A percentile compares a stretch with the other conserved stretches of the same genome.
Evolutionary conservation across 257 asterid genomes (phyloP).

Genomic region (Solanum sitiens): DNA sequence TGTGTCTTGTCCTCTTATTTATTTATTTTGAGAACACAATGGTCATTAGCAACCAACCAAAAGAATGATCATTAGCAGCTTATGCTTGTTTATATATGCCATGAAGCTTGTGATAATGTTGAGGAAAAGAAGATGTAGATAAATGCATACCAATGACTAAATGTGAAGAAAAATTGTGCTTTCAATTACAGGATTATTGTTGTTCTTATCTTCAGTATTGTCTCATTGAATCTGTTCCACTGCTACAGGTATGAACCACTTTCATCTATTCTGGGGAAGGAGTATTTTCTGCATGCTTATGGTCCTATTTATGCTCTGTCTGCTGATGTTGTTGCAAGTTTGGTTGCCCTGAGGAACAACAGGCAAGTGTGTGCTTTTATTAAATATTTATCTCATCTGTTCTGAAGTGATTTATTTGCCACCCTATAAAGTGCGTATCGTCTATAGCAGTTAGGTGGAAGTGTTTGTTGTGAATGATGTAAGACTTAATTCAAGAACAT

Average conservation of each 20-base stretch:
- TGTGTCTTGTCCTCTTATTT: background rate
- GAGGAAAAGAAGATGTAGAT: background rate
- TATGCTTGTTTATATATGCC: background rate
- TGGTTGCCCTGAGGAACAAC: conserved; percentile 80
- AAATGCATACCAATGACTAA: background rate
- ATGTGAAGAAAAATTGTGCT: background rate
- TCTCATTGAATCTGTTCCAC: conserved; percentile 1
- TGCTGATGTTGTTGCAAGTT: conserved; percentile 87
- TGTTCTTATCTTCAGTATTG: background rate
- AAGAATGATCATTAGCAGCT: background rate
- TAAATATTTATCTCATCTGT: background rate
- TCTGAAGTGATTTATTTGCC: background rate
- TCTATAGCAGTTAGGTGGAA: background rate
- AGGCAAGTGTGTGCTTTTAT: conserved; percentile 38
- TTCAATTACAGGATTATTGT: background rate
- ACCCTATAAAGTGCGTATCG: background rate
- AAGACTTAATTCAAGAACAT: background rate
- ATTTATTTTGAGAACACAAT: background rate
- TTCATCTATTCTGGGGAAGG: conserved; percentile 74
- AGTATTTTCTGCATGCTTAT: conserved; percentile 91
- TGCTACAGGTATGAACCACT: conserved; percentile 88
- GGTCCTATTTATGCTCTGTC: conserved; percentile 98
- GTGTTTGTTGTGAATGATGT: background rate
- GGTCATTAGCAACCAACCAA: background rate
- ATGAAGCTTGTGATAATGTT: background rate